Percentiles rank a stretch among this genome's conserved stretches.
These are phyloP conservation scores for Tribonema minus DNA, from an alignment of 108 stramenopile species.

Conservation along the genomic window DNA sequence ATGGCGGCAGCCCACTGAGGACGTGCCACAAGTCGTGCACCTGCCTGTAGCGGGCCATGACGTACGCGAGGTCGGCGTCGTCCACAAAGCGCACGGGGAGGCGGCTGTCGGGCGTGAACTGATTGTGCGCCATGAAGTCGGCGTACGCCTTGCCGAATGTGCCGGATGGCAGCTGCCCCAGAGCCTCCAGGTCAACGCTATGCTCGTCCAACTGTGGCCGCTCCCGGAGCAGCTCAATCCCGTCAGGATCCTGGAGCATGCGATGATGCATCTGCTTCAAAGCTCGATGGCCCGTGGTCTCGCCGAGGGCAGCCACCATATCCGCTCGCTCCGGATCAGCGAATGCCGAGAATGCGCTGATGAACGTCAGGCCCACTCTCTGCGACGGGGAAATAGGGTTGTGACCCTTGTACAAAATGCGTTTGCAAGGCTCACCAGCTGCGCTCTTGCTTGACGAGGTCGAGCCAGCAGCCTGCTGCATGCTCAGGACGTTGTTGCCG, in stretches of 20 bases:
- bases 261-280: conserved; percentile 61
- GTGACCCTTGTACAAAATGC: conserved; percentile 26
- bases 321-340: conserved; percentile 79
- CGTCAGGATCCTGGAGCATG: conserved; percentile 60
- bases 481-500: not conserved
- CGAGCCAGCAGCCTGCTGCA: not conserved
- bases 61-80: conserved; percentile 79
- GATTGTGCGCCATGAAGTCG: conserved; percentile 70
- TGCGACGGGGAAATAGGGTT: conserved; percentile 30
- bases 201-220: conserved; percentile 53
- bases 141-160: conserved; percentile 86
- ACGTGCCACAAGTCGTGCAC: conserved; percentile 92
- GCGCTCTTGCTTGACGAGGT: not conserved
- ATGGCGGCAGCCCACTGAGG: conserved; percentile 83
- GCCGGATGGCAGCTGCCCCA: conserved; percentile 28
- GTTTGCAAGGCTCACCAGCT: not conserved
- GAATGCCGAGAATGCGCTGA: conserved; percentile 73
- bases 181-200: conserved; percentile 29
- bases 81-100: conserved; percentile 64
- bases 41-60: conserved; percentile 87
- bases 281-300: conserved; percentile 68
- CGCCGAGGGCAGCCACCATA: conserved; percentile 86
- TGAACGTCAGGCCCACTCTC: conserved; percentile 57
- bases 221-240: conserved; percentile 64
- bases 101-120: conserved; percentile 74